phyloP scores from a whole-genome alignment of 257 asterid species.

The Fraxinus anomala region DNA sequence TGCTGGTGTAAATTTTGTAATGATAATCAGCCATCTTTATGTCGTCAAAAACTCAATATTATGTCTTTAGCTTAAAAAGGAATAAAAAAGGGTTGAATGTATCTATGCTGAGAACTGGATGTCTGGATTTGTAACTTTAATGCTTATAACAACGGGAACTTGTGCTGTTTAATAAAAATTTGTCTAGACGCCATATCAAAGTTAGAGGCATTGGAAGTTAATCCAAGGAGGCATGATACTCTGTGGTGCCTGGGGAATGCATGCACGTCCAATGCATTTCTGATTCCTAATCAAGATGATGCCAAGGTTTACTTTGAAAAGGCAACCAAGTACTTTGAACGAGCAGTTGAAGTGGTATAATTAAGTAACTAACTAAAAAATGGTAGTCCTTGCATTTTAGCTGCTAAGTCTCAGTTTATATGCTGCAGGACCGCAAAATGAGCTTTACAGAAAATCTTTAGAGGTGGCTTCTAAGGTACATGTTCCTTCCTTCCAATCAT shows the following conservation, averaged over 20 bases:
- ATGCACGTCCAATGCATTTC: conserved; percentile 68
- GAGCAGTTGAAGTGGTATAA: conserved; percentile 70
- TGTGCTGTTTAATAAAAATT: conserved; percentile 9
- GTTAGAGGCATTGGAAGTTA: conserved; percentile 72
- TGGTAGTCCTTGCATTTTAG: neutral
- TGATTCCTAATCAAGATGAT: conserved; percentile 32
- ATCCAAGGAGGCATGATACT: conserved; percentile 72
- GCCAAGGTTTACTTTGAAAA: too few species aligned
- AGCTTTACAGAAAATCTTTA: conserved; percentile 71
- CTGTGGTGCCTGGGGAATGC: conserved; percentile 96
- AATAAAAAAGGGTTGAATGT: neutral
- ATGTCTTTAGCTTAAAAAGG: neutral
- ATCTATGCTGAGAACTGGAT: neutral
- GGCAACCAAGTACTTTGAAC: conserved; percentile 46
- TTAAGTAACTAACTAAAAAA: neutral
- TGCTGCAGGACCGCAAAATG: conserved; percentile 79
- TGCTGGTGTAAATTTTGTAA: neutral
- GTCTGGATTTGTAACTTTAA: neutral
- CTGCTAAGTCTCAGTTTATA: neutral
- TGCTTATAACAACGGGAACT: neutral
- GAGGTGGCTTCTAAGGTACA: conserved; percentile 83
- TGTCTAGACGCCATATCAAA: conserved; percentile 69
- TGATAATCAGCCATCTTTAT: neutral
- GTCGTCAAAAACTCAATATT: neutral
- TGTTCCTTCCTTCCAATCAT: neutral